Conservation (phyloP, 2,329 filamentous ascomycete species). For the Magnaporthales sp. region DNA sequence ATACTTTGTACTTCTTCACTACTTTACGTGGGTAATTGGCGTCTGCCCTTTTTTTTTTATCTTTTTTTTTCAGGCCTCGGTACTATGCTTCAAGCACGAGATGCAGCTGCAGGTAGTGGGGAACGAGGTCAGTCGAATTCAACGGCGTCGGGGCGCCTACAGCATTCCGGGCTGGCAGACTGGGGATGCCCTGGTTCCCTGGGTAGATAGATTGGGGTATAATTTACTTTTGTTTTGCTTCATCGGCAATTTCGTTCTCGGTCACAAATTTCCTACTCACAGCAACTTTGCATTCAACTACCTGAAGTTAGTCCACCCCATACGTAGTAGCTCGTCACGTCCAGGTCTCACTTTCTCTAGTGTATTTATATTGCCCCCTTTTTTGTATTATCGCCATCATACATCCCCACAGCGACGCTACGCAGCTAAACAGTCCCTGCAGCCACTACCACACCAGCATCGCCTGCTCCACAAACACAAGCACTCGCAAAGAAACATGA, state of each 20-base stretch:
- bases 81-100: not conserved
- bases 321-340: not conserved
- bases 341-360: not conserved
- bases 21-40: not conserved
- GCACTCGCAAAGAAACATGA: slow-evolving; percentile 26
- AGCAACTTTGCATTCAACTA: not conserved
- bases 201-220: not conserved
- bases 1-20: not conserved
- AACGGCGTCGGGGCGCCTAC: not conserved
- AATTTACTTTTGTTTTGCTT: not conserved
- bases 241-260: not conserved
- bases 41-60: not conserved
- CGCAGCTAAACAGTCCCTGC: not conserved
- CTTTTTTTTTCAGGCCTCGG: not conserved
- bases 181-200: not conserved
- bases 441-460: not conserved
- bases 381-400: not conserved
- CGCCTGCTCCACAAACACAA: not conserved
- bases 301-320: not conserved
- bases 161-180: not conserved
- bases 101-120: not conserved
- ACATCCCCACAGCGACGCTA: not conserved
- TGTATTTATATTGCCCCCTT: not conserved
- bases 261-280: not conserved
- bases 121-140: not conserved